Percentiles rank a stretch among this genome's conserved stretches.
Evolutionary conservation across 176 grass and related monocot species (phyloP).

Genomic region (Echinochloa phyllopogon): DNA sequence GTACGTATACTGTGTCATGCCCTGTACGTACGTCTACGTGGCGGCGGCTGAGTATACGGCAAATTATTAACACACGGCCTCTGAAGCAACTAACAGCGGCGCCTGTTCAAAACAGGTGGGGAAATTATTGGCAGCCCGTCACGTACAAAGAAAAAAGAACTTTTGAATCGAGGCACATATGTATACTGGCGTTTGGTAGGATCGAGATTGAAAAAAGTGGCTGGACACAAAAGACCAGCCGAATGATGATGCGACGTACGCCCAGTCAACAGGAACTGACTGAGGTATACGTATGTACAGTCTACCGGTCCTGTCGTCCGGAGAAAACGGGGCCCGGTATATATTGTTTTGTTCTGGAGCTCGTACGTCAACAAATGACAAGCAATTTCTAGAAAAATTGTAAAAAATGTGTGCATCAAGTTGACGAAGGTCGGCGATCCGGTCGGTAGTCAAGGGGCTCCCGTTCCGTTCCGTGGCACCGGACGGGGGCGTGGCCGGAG

Average conservation of each 20-base stretch:
- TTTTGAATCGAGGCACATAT: not conserved
- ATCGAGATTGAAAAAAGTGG: not conserved
- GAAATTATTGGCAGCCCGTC: too few relatives aligned
- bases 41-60: not conserved
- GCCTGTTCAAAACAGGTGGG: too few relatives aligned
- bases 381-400: not conserved
- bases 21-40: not conserved
- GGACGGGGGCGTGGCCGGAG: not conserved
- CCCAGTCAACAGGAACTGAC: constrained; percentile 25
- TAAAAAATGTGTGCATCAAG: not conserved
- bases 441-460: constrained; percentile 15
- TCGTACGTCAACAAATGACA: not conserved
- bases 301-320: not conserved
- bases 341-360: not conserved
- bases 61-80: too few relatives aligned
- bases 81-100: too few relatives aligned
- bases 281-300: not conserved
- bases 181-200: not conserved
- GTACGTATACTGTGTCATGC: not conserved
- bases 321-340: not conserved
- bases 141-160: not conserved
- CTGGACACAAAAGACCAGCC: not conserved
- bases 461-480: constrained; percentile 32
- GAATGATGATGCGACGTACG: not conserved
- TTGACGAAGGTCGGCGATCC: not conserved